These are phyloP conservation scores for Triticum dicoccoides DNA, from an alignment of 176 grass and related monocot genomes.

Conservation along the genomic window DNA sequence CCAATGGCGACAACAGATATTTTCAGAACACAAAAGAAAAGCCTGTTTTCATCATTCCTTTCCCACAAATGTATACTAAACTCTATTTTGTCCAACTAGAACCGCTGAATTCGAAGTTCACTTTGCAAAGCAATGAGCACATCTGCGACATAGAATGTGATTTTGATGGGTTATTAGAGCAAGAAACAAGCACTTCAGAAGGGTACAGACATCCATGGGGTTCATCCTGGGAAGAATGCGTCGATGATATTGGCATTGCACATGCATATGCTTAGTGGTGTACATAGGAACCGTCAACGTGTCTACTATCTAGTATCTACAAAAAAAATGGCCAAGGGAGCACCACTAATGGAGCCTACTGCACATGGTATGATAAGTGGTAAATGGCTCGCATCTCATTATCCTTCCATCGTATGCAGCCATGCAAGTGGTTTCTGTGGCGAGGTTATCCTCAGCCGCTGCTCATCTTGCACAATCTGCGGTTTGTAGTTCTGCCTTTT, in stretches of 20 bases:
- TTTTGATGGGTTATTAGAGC: background rate
- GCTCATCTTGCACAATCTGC: background rate
- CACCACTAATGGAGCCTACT: background rate
- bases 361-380: background rate
- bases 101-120: too few species aligned
- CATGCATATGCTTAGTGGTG: background rate
- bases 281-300: background rate
- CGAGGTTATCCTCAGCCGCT: background rate
- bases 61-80: background rate
- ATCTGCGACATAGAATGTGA: background rate
- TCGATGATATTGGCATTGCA: background rate
- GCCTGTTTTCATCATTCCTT: background rate
- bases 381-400: background rate
- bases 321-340: background rate
- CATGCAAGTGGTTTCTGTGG: background rate
- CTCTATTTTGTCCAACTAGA: too few species aligned
- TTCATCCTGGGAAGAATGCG: background rate
- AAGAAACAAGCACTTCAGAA: background rate
- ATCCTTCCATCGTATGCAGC: constrained; percentile 9
- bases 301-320: constrained; percentile 24
- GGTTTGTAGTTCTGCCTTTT: background rate
- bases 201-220: background rate
- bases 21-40: background rate
- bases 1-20: background rate
- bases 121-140: too few species aligned